A percentile compares a stretch with the other conserved stretches of the same genome.
phyloP scores from a whole-genome alignment of 768 basidiomycete genomes.

The Polyporus arcularius region DNA sequence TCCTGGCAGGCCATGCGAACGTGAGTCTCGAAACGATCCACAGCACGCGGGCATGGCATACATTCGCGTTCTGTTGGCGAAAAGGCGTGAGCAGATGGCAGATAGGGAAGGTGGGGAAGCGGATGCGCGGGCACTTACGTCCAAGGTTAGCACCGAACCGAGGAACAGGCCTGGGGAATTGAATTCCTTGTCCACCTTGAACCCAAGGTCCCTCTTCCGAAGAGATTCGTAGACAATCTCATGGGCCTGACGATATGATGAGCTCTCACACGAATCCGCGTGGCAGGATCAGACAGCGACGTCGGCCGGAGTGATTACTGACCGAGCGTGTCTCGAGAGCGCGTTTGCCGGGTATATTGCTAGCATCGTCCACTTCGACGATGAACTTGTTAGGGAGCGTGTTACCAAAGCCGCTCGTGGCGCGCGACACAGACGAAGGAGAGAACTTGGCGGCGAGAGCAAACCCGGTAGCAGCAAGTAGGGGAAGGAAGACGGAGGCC shows the following conservation, averaged over 20 bases:
- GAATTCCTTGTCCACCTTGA: slow-evolving; percentile 54
- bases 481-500: slow-evolving; percentile 6
- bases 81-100: background rate
- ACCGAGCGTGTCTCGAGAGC: slow-evolving; percentile 23
- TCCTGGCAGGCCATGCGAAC: slow-evolving; percentile 39
- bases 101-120: background rate
- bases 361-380: slow-evolving; percentile 39
- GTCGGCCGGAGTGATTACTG: background rate
- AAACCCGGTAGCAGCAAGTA: background rate
- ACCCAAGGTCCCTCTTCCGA: slow-evolving; percentile 43
- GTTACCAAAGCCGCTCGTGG: slow-evolving; percentile 17
- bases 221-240: slow-evolving; percentile 51
- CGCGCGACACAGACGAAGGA: slow-evolving; percentile 14
- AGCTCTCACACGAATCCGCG: background rate
- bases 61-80: slow-evolving; percentile 17
- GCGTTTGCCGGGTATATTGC: slow-evolving; percentile 27
- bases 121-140: slow-evolving; percentile 32
- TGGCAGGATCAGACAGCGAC: background rate
- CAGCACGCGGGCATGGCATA: background rate
- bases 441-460: slow-evolving; percentile 19
- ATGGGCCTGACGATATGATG: slow-evolving; percentile 40
- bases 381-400: slow-evolving; percentile 44
- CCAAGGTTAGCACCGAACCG: slow-evolving; percentile 55
- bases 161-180: slow-evolving; percentile 54
- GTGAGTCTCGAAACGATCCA: background rate